Percentiles rank a stretch among this genome's conserved stretches.
phyloP scores from a whole-genome alignment of 305 asterid species.

The Fraxinus angustifolia region DNA sequence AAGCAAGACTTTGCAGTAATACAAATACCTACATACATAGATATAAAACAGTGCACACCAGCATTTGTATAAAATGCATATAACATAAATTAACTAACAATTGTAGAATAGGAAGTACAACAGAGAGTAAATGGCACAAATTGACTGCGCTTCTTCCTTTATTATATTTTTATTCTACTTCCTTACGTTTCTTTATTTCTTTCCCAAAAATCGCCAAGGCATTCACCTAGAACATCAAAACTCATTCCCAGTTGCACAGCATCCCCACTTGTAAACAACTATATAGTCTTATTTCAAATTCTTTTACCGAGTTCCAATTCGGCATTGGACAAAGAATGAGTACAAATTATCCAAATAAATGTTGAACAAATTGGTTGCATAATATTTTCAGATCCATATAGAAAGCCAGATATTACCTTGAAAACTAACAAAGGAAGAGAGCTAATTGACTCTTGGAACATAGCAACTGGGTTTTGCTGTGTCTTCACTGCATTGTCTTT shows the following conservation, averaged over 20 bases:
- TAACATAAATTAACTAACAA: neutral
- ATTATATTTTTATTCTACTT: neutral
- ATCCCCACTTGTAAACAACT: neutral
- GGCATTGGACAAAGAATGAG: neutral
- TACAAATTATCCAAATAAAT: neutral
- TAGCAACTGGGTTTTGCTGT: slow-evolving; percentile 33
- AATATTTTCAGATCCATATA: neutral
- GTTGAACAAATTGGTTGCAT: neutral
- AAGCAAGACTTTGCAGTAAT: neutral
- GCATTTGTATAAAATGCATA: neutral
- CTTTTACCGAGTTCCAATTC: neutral
- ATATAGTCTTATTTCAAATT: neutral
- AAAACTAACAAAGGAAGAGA: slow-evolving; percentile 47
- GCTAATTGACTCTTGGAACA: slow-evolving; percentile 47
- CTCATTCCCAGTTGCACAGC: neutral
- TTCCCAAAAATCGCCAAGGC: neutral
- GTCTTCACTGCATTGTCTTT: slow-evolving; percentile 26
- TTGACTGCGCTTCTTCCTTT: neutral
- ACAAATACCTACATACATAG: neutral
- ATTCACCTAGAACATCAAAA: neutral
- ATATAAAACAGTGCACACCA: neutral
- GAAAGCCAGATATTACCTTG: slow-evolving; percentile 40
- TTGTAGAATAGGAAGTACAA: neutral
- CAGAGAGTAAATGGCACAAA: neutral
- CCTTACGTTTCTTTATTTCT: neutral